Percentiles rank a stretch among this genome's conserved stretches.
phyloP scores from a whole-genome alignment of 805 yeast species.

The Candida nitratophila region DNA sequence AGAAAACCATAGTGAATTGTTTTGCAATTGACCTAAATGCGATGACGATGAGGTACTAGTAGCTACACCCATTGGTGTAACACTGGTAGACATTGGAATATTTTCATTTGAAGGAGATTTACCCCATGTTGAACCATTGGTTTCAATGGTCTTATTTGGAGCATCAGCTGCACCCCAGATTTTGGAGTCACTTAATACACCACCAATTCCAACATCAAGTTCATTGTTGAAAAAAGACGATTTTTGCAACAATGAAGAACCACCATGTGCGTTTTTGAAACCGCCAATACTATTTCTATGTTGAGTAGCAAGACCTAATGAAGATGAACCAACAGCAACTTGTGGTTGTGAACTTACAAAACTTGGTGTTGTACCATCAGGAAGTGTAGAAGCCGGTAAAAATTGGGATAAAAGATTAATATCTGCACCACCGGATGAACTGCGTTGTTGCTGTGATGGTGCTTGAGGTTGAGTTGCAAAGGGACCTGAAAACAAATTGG shows the following conservation, averaged over 20 bases:
- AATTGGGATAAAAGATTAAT: neutral
- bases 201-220: conserved; percentile 1
- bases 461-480: neutral
- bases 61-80: neutral
- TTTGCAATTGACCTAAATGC: neutral
- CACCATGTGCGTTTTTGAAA: neutral
- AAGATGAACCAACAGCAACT: neutral
- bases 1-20: neutral
- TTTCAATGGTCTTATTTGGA: conserved; percentile 1
- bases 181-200: neutral
- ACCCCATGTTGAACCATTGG: conserved; percentile 15
- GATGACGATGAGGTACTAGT: conserved; percentile 3
- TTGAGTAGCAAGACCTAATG: conserved; percentile 1
- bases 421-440: neutral
- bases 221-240: conserved; percentile 7
- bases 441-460: neutral
- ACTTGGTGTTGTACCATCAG: neutral
- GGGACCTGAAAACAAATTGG: neutral
- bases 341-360: neutral
- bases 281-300: conserved; percentile 4
- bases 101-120: conserved; percentile 3
- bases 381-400: neutral
- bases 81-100: no score
- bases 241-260: conserved; percentile 1
- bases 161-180: conserved; percentile 10